These are phyloP conservation scores for Datisca glomerata DNA, from an alignment of 306 rosid species.

Conservation along the genomic window DNA sequence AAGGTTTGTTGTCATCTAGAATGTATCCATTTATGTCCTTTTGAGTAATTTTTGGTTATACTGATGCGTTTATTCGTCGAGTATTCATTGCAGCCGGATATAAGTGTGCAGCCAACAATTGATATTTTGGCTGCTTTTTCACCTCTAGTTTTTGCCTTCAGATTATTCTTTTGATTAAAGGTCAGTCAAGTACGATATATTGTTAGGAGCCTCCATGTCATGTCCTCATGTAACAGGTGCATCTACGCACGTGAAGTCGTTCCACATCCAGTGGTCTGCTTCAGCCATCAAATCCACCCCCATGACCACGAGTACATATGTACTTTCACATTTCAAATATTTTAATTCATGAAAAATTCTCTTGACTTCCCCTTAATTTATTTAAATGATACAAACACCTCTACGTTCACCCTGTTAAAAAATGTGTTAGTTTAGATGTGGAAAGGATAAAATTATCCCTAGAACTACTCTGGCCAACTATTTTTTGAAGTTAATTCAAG, in stretches of 20 bases:
- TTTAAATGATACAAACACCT: too few relatives aligned
- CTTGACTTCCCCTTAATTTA: too few relatives aligned
- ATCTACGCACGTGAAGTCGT: conserved; percentile 16
- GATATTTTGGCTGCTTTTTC: conserved; percentile 20
- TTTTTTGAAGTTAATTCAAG: too few relatives aligned
- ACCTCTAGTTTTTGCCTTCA: conserved; percentile 3
- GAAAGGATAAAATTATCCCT: too few relatives aligned
- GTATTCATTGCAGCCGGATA: conserved; percentile 21
- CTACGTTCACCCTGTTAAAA: too few relatives aligned
- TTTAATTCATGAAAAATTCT: too few relatives aligned
- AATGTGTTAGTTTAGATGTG: too few relatives aligned
- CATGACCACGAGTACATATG: conserved; percentile 22
- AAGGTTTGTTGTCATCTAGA: conserved; percentile 16
- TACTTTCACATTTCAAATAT: too few relatives aligned
- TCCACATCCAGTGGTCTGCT: conserved; percentile 21
- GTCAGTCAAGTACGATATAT: conserved; percentile 1
- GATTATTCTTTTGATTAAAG: not conserved
- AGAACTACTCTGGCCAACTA: too few relatives aligned
- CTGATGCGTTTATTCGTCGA: too few relatives aligned
- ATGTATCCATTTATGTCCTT: too few relatives aligned
- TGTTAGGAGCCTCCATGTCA: conserved; percentile 28
- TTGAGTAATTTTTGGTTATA: too few relatives aligned
- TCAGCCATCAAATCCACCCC: conserved; percentile 19
- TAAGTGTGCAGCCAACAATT: conserved; percentile 19
- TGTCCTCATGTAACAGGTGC: conserved; percentile 23